Evolutionary conservation across 1,284 basidiomycete species (phyloP).

Genomic region (Pulveroboletus sp.): DNA sequence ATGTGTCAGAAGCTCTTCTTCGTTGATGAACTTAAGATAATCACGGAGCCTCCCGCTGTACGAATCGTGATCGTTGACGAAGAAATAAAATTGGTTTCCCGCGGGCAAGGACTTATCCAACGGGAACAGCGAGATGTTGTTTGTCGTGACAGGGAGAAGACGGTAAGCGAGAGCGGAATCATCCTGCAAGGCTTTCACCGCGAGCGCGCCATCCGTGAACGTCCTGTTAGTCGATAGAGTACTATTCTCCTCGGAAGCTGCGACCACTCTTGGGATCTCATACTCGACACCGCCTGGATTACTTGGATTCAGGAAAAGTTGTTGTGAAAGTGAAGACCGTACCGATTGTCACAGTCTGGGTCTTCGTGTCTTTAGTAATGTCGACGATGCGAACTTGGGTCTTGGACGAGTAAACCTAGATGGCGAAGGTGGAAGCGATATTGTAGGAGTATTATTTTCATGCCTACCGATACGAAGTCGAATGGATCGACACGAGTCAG

Average conservation of each 20-base stretch:
- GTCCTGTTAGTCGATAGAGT: background rate
- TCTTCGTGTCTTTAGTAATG: background rate
- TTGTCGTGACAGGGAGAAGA: background rate
- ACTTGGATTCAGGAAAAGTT: background rate
- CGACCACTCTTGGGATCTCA: background rate
- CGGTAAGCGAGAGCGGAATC: background rate
- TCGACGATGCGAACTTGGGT: slow-evolving; percentile 2
- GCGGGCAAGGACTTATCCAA: background rate
- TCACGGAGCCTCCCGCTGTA: background rate
- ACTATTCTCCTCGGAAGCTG: background rate
- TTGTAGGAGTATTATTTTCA: background rate
- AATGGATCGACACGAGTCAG: background rate
- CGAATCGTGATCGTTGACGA: background rate
- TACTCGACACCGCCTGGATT: background rate
- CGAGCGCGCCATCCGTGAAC: background rate
- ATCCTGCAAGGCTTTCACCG: background rate
- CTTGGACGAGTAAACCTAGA: background rate
- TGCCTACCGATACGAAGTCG: background rate
- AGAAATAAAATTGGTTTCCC: background rate
- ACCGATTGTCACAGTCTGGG: background rate
- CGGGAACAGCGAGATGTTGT: background rate
- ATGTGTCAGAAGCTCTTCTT: slow-evolving; percentile 2
- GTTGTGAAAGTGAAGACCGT: background rate
- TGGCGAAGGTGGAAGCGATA: background rate
- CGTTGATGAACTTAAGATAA: background rate